Evolutionary conservation across 2,329 filamentous ascomycete species (phyloP).

Genomic region (Xylariaceae sp.): DNA sequence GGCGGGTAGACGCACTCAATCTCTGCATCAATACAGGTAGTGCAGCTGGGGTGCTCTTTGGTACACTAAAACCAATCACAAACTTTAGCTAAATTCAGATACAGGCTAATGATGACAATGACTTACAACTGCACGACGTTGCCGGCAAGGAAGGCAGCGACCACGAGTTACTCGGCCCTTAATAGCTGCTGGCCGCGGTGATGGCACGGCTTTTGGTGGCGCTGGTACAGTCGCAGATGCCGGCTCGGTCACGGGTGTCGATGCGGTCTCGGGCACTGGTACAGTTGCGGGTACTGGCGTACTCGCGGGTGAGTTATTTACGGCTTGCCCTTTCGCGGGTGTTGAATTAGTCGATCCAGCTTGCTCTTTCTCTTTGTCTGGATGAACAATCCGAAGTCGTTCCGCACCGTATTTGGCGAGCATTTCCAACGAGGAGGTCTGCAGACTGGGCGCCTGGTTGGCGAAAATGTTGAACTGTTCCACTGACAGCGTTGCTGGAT

Average conservation of each 20-base stretch:
- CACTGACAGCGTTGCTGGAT: slow-evolving; percentile 47
- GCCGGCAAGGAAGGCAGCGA: slow-evolving; percentile 33
- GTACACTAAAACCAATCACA: slow-evolving; percentile 29
- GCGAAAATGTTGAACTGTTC: slow-evolving; percentile 58
- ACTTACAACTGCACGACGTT: slow-evolving; percentile 30
- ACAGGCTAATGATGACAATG: background rate
- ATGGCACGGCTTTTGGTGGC: slow-evolving; percentile 28
- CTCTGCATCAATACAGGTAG: slow-evolving; percentile 27
- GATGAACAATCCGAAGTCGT: slow-evolving; percentile 53
- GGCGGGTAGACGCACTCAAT: slow-evolving; percentile 31
- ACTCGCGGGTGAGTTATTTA: slow-evolving; percentile 15
- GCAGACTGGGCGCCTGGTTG: slow-evolving; percentile 54
- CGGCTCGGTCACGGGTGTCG: slow-evolving; percentile 21
- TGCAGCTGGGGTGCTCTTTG: slow-evolving; percentile 36
- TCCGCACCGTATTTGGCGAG: slow-evolving; percentile 55
- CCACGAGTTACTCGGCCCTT: slow-evolving; percentile 32
- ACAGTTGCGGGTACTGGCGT: slow-evolving; percentile 25
- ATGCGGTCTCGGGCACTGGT: slow-evolving; percentile 14
- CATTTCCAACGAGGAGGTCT: slow-evolving; percentile 53
- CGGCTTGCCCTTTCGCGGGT: slow-evolving; percentile 20
- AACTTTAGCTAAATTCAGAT: background rate
- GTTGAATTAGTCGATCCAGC: slow-evolving; percentile 29
- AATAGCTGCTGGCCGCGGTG: slow-evolving; percentile 20
- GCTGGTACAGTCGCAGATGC: slow-evolving; percentile 10
- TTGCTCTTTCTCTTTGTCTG: slow-evolving; percentile 36